Base-by-base conservation (phyloP, 768 basidiomycete genomes). In the Tricholoma saponaceum region DNA sequence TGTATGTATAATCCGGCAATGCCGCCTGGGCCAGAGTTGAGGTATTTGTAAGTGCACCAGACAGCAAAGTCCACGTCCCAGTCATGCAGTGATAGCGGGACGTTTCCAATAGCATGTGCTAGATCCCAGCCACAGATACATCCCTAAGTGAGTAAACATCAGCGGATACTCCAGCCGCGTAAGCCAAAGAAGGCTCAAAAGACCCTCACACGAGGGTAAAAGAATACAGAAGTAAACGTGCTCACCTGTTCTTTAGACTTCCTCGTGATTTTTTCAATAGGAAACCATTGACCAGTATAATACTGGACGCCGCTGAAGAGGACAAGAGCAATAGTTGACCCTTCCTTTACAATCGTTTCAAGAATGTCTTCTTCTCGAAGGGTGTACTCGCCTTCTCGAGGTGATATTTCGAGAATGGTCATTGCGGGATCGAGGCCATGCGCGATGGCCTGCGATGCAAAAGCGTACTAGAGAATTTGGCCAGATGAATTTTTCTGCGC, bases 41-140 rank as follows among this genome's bases (percentile, higher is more conserved):
- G 82, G 70, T 98, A 99, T 75, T 92, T 98, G 82, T 98, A 99
- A 30, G 94, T 90, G 71, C 97, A 99, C 93, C 96, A 98, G 33
- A 95, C 95, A 3, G 96, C 97, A 69, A 98, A 98, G 71, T 99
- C 97, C 64, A 92, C 89, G 62, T 83, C 77, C 96, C 97, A 99
- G 58, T 94, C 90, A 70, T 96, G 92, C 62, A 99, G 76, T 50
- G 82, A 77, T 64, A 96, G 73, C 35, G 92, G 90, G 33, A 98
- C 92, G 71, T 99, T 99, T 50, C 96, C 97, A 46, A 87, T 82
- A 5, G 90, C 96, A 72, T 99, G 97, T 7, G 97, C 97, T 14
- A 98, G 85, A 76, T 99, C 96, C 85, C 94, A 95, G 39, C 94
- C 96, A 66, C 94, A 90, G 58, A 95, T 84, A 60, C 92, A 95